Conservation (phyloP, 2,329 filamentous ascomycete genomes). For the Colletotrichum eremochloae region DNA sequence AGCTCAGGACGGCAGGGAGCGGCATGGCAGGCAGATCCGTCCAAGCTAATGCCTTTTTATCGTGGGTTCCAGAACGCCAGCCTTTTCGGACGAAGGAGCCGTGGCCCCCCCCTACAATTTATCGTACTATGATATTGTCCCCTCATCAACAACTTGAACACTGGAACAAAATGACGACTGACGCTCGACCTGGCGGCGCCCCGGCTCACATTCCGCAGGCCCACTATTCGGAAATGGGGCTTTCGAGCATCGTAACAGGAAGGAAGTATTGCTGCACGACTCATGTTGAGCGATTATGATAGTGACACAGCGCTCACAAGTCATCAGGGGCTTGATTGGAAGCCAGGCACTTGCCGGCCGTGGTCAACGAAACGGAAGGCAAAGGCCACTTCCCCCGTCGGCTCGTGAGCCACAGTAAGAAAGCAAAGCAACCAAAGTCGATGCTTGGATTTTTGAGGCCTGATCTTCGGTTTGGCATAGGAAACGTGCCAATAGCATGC, state of each 20-base stretch:
- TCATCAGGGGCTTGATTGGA: constrained; percentile 2
- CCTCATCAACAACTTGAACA: too few relatives aligned
- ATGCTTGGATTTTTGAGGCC: not conserved
- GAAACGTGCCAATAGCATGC: not conserved
- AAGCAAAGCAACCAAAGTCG: not conserved
- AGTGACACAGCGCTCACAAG: not conserved
- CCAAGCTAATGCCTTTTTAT: not conserved
- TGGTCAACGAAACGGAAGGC: not conserved
- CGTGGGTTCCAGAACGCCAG: constrained; percentile 25
- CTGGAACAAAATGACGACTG: too few relatives aligned
- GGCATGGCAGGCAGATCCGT: not conserved
- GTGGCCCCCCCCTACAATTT: too few relatives aligned
- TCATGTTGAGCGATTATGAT: not conserved
- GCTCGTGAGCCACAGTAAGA: constrained; percentile 17
- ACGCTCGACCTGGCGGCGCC: too few relatives aligned
- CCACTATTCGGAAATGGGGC: not conserved
- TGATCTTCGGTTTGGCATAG: not conserved
- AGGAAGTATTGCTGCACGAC: constrained; percentile 2
- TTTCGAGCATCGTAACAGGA: not conserved
- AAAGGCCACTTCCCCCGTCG: constrained; percentile 8
- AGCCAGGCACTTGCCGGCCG: constrained; percentile 12
- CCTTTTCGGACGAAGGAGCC: not conserved
- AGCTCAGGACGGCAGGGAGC: not conserved
- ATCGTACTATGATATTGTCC: too few relatives aligned
- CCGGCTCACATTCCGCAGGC: not conserved